Base-by-base conservation (phyloP, 768 basidiomycete species). In the Pleurotus citrinopileatus region DNA sequence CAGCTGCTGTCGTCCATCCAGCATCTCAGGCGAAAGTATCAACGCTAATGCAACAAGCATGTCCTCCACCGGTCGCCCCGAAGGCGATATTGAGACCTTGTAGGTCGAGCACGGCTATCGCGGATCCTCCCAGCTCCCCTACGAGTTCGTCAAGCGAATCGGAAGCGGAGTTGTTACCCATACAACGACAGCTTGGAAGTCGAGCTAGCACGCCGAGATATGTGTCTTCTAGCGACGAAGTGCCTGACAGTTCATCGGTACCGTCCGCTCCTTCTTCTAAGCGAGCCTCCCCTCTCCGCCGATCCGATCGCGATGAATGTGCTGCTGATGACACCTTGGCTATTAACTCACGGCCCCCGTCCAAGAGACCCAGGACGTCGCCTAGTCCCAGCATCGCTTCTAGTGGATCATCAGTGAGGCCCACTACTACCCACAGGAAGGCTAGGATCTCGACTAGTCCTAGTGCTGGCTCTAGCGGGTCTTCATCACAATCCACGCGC, bases 1-100 rank as follows among this genome's bases (percentile, higher is more conserved):
- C 10, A 22, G n/a, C 32, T 36, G 19, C 32, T 37, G 4, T n/a
- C 7, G 13, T 7, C 17, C 38, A 40, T 7, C 38, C 38, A n/a
- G 17, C 38, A 19, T 19, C 38, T 7, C 10, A 19, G 15, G 17
- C 12, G 5, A 7, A 19, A 40, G 17, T 7, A 40, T 13, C 12
- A 40, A 2, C 32, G 8, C 25, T 27, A 17, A 51, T 20, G 20
- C 17, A 23, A 10, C 12, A 28, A 37, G n/a, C 29, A 37, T 17
- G 23, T 4, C 19, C 22, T 23, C 48, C n/a, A 17, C 34, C 29
- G n/a, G 10, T n/a, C 15, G 45, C 25, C 25, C 45, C 45, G 20
- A 47, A 47, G 27, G 45, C 45, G 15, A 27, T 26, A 9, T 32
- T 51, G 28, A 28, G 48, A 20, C 48, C 48, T 51, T 51, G 48